phyloP scores from a whole-genome alignment of 768 basidiomycete genomes.

The Mycena alexandri region DNA sequence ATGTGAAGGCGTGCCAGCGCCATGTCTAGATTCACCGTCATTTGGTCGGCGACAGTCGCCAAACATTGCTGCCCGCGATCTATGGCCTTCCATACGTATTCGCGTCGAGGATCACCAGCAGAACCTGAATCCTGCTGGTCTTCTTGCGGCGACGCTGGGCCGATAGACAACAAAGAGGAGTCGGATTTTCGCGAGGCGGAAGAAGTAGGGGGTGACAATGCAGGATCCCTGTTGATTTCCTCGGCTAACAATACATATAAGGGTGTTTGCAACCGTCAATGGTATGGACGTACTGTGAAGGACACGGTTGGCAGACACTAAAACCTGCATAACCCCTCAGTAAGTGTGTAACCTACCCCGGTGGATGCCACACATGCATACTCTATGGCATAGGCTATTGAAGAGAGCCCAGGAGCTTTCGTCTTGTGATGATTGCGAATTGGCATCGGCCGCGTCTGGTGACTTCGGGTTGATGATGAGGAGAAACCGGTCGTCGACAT shows the following conservation, averaged over 20 bases:
- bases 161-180: too few species aligned
- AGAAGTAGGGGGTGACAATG: too few species aligned
- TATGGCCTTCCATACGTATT: background rate
- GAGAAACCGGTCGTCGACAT: slow-evolving; percentile 14
- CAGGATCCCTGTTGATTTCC: background rate
- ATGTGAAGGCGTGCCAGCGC: background rate
- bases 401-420: slow-evolving; percentile 4
- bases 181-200: too few species aligned
- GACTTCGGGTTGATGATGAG: background rate
- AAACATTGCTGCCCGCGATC: background rate
- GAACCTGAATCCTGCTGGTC: background rate
- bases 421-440: background rate
- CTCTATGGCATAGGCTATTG: slow-evolving; percentile 17
- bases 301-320: background rate
- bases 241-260: background rate
- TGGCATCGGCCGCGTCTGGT: background rate
- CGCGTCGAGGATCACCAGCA: background rate
- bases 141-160: background rate
- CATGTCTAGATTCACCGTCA: background rate
- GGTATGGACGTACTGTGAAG: background rate
- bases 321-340: background rate
- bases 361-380: too few species aligned
- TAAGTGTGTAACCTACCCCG: too few species aligned
- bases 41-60: background rate
- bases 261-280: background rate